Percentiles rank a stretch among this genome's conserved stretches.
These are phyloP conservation scores for Albatrellus ellisii DNA, from an alignment of 768 basidiomycete genomes.

Conservation along the genomic window DNA sequence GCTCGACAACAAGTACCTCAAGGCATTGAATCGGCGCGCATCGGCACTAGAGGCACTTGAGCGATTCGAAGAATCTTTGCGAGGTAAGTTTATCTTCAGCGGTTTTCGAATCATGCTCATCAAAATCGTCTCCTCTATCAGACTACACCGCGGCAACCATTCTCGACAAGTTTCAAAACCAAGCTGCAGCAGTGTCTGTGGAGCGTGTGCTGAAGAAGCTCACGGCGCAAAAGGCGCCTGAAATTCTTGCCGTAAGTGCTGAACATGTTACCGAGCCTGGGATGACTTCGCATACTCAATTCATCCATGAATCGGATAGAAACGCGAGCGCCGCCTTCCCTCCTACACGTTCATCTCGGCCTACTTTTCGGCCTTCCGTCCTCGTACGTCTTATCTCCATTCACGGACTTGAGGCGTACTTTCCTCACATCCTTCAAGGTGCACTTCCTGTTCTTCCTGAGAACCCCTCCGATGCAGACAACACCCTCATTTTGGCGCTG, in stretches of 20 bases:
- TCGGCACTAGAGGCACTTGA: conserved; percentile 71
- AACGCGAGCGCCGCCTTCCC: conserved; percentile 72
- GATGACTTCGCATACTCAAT: background rate
- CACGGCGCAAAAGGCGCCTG: conserved; percentile 54
- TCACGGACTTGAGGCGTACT: conserved; percentile 2
- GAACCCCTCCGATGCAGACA: conserved; percentile 65
- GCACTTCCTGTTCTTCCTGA: conserved; percentile 62
- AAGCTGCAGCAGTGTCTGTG: conserved; percentile 61
- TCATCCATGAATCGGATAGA: conserved; percentile 22
- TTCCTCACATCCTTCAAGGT: conserved; percentile 25
- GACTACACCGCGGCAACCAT: conserved; percentile 97
- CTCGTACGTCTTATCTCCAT: conserved; percentile 51
- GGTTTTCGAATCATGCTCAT: background rate
- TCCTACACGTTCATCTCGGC: conserved; percentile 87
- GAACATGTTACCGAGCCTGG: background rate
- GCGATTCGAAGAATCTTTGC: conserved; percentile 60
- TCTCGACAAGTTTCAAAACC: conserved; percentile 84
- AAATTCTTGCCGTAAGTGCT: conserved; percentile 50
- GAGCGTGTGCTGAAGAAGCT: conserved; percentile 89
- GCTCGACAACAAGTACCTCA: conserved; percentile 77
- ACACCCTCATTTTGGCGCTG: conserved; percentile 67
- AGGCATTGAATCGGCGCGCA: conserved; percentile 82
- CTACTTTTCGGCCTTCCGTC: conserved; percentile 94
- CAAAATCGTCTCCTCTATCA: conserved; percentile 17
- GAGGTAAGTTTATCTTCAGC: conserved; percentile 36